phyloP scores from a whole-genome alignment of 805 yeast species.

The Saccharomyces eubayanus region DNA sequence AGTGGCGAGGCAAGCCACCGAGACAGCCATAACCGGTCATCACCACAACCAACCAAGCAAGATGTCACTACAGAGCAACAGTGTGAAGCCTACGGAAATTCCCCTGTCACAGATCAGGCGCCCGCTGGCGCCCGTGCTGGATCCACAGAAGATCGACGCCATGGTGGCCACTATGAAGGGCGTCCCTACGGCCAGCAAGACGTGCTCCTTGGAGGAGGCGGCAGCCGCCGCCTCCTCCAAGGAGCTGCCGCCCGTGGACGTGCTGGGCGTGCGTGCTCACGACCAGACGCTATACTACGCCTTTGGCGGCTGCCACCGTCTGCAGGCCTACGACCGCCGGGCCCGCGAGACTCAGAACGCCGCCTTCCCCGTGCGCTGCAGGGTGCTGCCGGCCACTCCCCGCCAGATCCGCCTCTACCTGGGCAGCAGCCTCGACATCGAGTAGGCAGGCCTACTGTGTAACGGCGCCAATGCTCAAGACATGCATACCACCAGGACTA shows the following conservation, averaged over 20 bases:
- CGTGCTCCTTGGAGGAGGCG: conserved; percentile 42
- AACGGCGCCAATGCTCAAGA: neutral
- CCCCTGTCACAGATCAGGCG: conserved; percentile 63
- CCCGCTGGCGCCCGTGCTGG: conserved; percentile 82
- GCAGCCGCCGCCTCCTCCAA: conserved; percentile 38
- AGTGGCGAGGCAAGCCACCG: neutral
- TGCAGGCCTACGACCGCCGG: conserved; percentile 69
- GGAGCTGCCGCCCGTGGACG: conserved; percentile 77
- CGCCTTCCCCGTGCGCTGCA: conserved; percentile 52
- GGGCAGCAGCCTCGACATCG: conserved; percentile 39
- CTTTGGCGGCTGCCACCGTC: conserved; percentile 86
- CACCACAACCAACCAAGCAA: neutral
- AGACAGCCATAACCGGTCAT: neutral
- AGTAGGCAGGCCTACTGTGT: too few species aligned
- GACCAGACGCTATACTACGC: conserved; percentile 65
- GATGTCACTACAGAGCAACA: conserved; percentile 66
- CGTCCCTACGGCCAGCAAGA: conserved; percentile 51
- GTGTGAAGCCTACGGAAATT: conserved; percentile 45
- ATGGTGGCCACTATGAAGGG: conserved; percentile 70
- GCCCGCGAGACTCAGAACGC: conserved; percentile 31
- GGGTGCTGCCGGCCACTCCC: conserved; percentile 66
- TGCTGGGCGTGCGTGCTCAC: conserved; percentile 53
- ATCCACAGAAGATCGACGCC: conserved; percentile 61
- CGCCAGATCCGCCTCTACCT: conserved; percentile 58
- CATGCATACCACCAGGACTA: neutral